Percentiles rank a stretch among this genome's conserved stretches.
Conservation (phyloP, 169 alveolate genomes). For the Plasmodium yoelii region DNA sequence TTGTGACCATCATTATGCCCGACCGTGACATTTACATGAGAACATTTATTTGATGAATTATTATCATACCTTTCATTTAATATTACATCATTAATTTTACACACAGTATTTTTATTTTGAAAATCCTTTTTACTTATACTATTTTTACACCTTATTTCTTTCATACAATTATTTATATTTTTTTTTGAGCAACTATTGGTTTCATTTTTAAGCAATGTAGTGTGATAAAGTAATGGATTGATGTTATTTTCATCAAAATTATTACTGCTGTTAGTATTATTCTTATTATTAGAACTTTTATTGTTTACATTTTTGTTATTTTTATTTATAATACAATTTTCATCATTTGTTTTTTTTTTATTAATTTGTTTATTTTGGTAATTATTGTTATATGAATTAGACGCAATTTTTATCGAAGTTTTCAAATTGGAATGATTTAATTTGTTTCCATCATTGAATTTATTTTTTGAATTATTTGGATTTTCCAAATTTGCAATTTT, state of each 20-base stretch:
- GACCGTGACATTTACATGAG: no score
- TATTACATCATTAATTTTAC: constrained; percentile 13
- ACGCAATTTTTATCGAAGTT: constrained; percentile 12
- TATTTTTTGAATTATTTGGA: constrained; percentile 16
- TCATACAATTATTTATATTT: constrained; percentile 25
- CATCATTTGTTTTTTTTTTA: constrained; percentile 17
- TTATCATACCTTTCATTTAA: not conserved
- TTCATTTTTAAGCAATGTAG: not conserved
- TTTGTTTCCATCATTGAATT: constrained; percentile 17
- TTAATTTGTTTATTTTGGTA: constrained; percentile 11
- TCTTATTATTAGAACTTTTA: constrained; percentile 8
- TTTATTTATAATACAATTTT: constrained; percentile 18
- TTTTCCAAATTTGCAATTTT: constrained; percentile 29
- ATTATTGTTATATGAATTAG: constrained; percentile 23
- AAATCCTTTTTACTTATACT: constrained; percentile 7
- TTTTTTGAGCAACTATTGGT: constrained; percentile 20
- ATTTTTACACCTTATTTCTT: constrained; percentile 4
- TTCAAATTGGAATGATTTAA: constrained; percentile 1
- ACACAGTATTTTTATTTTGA: constrained; percentile 20
- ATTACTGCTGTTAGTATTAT: no score
- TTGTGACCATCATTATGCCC: no score
- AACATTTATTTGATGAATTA: not conserved
- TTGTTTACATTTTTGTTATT: constrained; percentile 15
- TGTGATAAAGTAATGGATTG: no score
- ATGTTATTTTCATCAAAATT: no score